phyloP scores from a whole-genome alignment of 148 eudicot genomes.

The Rhododendron williamsianum region DNA sequence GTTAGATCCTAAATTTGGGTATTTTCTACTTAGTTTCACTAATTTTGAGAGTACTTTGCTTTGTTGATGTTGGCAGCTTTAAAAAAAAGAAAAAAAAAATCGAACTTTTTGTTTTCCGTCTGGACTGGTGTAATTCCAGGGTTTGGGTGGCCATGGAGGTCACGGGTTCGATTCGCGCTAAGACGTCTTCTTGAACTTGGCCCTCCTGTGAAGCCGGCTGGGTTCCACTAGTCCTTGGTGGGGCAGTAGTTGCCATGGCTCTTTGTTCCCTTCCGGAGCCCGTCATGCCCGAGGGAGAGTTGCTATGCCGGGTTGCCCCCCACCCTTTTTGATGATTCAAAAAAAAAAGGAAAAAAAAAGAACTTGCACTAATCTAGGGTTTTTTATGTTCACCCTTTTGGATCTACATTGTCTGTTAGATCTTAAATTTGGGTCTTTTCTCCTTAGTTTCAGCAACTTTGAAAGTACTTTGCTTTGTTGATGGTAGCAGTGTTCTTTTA shows the following conservation, averaged over 20 bases:
- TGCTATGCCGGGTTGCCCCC: background rate
- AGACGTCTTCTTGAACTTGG: no score
- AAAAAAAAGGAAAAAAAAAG: background rate
- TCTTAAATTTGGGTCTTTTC: background rate
- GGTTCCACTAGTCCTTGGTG: background rate
- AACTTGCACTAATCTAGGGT: background rate
- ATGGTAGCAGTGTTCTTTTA: background rate
- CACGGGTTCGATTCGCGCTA: no score
- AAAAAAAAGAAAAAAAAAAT: background rate
- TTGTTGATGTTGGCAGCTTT: background rate
- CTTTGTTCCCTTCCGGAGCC: no score
- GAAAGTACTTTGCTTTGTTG: background rate
- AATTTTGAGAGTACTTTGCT: background rate
- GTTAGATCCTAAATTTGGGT: background rate
- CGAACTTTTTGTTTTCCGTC: no score
- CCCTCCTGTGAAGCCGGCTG: background rate
- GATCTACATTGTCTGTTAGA: background rate
- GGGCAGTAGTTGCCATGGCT: background rate
- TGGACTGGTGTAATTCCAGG: no score
- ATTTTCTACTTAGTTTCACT: background rate
- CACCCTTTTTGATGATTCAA: background rate
- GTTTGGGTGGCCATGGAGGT: no score
- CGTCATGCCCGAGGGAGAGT: no score
- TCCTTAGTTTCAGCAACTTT: background rate
- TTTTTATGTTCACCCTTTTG: background rate